phyloP scores from a whole-genome alignment of 805 yeast genomes.

The Saccharomycopsis sp. region DNA sequence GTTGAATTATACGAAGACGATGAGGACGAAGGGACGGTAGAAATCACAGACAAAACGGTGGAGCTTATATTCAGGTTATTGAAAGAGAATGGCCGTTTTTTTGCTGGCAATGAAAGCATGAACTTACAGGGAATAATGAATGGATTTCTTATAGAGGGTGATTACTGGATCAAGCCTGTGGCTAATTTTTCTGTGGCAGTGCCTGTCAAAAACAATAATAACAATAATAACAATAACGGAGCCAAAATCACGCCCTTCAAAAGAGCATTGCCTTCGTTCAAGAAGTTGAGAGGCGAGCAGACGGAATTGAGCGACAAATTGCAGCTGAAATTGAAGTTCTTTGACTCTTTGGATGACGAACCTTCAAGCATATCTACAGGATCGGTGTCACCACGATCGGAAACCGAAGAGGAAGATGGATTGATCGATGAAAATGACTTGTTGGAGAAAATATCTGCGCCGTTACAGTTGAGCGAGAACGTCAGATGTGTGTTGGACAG shows the following conservation, averaged over 20 bases:
- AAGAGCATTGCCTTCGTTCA: not conserved
- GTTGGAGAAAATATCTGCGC: slow-evolving; percentile 40
- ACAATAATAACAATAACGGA: slow-evolving; percentile 1
- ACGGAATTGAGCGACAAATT: not conserved
- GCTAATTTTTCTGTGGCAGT: slow-evolving; percentile 1
- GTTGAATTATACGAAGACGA: not conserved
- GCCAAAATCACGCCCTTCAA: not conserved
- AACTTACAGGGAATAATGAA: slow-evolving; percentile 10
- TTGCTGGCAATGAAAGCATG: slow-evolving; percentile 3
- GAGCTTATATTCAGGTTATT: slow-evolving; percentile 10
- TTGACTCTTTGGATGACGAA: slow-evolving; percentile 1
- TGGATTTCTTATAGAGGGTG: slow-evolving; percentile 13
- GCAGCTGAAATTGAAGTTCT: slow-evolving; percentile 10
- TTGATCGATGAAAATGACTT: slow-evolving; percentile 36
- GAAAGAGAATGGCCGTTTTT: slow-evolving; percentile 8
- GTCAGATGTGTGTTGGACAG: slow-evolving; percentile 28
- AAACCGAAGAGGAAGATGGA: slow-evolving; percentile 21
- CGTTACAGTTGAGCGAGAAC: slow-evolving; percentile 47
- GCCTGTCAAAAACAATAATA: slow-evolving; percentile 1
- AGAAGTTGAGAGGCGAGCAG: not conserved
- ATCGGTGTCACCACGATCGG: slow-evolving; percentile 6
- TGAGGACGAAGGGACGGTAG: not conserved
- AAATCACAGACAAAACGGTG: slow-evolving; percentile 6
- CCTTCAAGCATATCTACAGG: slow-evolving; percentile 2
- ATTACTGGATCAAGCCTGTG: slow-evolving; percentile 16